Base-by-base conservation (phyloP, 2,329 filamentous ascomycete species). In the Aspergillus sp. region DNA sequence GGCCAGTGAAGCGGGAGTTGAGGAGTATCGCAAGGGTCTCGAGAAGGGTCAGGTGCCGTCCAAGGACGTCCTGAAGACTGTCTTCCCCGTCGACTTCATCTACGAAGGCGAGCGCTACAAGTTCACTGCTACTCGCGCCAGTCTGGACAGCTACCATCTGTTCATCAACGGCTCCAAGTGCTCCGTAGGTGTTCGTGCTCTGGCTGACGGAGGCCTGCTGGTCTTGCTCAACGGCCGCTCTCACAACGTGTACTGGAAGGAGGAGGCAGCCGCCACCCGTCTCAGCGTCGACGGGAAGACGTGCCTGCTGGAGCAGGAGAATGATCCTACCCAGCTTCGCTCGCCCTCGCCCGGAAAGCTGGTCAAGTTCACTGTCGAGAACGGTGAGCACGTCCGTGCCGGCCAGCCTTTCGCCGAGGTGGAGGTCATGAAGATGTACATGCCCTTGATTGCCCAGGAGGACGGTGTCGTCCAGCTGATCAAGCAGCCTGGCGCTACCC, bases 371-470 rank as follows among this genome's bases (percentile, higher is more conserved):
- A 89, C 91, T 1, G 89, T 99, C 2, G 94, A 97, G 73, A 97
- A 96, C 67, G 94, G 94, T 56, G 83, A 91, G 63, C 94, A 99
- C 71, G 86, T 99, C 74, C 88, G 85, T 73, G 91, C 95, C 64
- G 93, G 93, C 52, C 89, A 97, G 74, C 81, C 93, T 31, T 99
- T 91, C 68, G 94, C 94, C 51, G 94, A 99, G 74, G 93, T 99
- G 38, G 94, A 99, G 77, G 94, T 99, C 76, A 99, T 99, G 94
- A 99, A 99, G 83, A 99, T 99, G 94, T 97, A 97, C 83, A 99
- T 99, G 94, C 94, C 94, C 67, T 82, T 99, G 50, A 83, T 99
- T 56, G 89, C 94, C 2, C 88, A 92, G 70, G 94, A 99, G 73
- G 94, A 96, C 65, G 94, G 94, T 79, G 83, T 96, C 50, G 93